A percentile compares a stretch with the other conserved stretches of the same genome.
Evolutionary conservation across 208 protist species (phyloP).

Genomic region (Leishmania arabica): DNA sequence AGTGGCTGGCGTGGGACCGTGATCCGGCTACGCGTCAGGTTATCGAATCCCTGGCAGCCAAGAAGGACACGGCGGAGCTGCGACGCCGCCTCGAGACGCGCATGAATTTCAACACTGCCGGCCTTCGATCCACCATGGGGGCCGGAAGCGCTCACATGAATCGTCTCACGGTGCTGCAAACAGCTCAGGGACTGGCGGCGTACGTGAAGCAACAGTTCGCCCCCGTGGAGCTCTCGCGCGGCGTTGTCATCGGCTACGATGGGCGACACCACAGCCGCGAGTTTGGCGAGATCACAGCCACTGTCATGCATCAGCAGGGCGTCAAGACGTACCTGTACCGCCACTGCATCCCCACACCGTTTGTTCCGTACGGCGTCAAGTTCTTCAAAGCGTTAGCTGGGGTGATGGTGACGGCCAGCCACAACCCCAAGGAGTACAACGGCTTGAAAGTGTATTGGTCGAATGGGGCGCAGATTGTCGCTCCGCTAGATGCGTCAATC

Average conservation of each 20-base stretch:
- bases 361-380: conserved; percentile 86
- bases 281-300: conserved; percentile 91
- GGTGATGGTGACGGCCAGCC: conserved; percentile 98
- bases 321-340: conserved; percentile 90
- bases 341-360: conserved; percentile 90
- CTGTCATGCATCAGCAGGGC: conserved; percentile 80
- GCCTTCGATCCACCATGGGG: conserved; percentile 93
- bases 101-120: conserved; percentile 96
- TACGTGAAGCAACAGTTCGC: conserved; percentile 62
- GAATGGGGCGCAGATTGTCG: conserved; percentile 95
- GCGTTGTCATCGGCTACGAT: conserved; percentile 96
- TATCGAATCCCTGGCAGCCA: conserved; percentile 46
- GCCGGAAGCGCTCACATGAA: conserved; percentile 96
- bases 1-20: conserved; percentile 79
- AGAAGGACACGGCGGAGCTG: conserved; percentile 45
- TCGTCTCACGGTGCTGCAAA: conserved; percentile 95
- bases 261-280: conserved; percentile 91
- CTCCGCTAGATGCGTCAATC: conserved; percentile 96
- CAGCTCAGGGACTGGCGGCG: conserved; percentile 86
- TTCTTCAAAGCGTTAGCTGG: conserved; percentile 74
- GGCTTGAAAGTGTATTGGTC: conserved; percentile 99
- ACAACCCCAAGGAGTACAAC: conserved; percentile 99
- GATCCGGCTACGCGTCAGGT: conserved; percentile 46
- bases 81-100: conserved; percentile 69
- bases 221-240: conserved; percentile 35